A percentile compares a stretch with the other conserved stretches of the same genome.
These are phyloP conservation scores for Gynandropsis gynandra DNA, from an alignment of 345 rosid species.

Conservation along the genomic window DNA sequence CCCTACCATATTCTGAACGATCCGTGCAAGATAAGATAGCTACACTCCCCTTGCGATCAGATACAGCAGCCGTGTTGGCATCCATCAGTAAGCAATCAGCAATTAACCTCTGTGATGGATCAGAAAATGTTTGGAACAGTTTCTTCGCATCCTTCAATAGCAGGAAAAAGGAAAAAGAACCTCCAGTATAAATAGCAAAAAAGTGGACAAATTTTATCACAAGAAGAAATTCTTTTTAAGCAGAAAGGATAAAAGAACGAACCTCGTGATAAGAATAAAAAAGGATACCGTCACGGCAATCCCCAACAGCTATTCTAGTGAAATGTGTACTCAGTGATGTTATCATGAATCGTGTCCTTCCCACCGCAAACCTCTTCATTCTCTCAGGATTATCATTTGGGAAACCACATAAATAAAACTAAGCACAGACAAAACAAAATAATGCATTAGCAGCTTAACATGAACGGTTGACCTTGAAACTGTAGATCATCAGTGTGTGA, in stretches of 20 bases:
- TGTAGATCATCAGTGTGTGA: slow-evolving; percentile 21
- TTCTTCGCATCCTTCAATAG: slow-evolving; percentile 60
- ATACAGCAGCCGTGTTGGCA: slow-evolving; percentile 75
- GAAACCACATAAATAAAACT: slow-evolving; percentile 89
- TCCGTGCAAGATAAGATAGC: slow-evolving; percentile 76
- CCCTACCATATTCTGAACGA: slow-evolving; percentile 49
- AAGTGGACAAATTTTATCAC: background rate
- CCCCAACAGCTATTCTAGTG: slow-evolving; percentile 91
- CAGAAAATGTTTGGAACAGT: slow-evolving; percentile 77
- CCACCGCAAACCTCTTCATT: slow-evolving; percentile 61
- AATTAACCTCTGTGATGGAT: slow-evolving; percentile 93
- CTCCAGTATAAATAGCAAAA: background rate
- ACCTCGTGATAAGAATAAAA: slow-evolving; percentile 91
- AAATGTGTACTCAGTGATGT: slow-evolving; percentile 62
- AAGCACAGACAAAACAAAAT: slow-evolving; percentile 24
- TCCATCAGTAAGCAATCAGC: slow-evolving; percentile 89
- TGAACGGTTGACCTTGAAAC: slow-evolving; percentile 18
- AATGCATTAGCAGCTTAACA: slow-evolving; percentile 21
- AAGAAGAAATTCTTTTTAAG: background rate
- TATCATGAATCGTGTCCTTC: slow-evolving; percentile 91
- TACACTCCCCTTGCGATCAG: slow-evolving; percentile 95
- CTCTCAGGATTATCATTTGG: slow-evolving; percentile 59
- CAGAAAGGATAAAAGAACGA: slow-evolving; percentile 19
- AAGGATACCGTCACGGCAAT: slow-evolving; percentile 97
- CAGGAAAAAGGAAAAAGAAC: slow-evolving; percentile 5